These are phyloP conservation scores for Lactarius vividus DNA, from an alignment of 768 basidiomycete species.

Conservation along the genomic window DNA sequence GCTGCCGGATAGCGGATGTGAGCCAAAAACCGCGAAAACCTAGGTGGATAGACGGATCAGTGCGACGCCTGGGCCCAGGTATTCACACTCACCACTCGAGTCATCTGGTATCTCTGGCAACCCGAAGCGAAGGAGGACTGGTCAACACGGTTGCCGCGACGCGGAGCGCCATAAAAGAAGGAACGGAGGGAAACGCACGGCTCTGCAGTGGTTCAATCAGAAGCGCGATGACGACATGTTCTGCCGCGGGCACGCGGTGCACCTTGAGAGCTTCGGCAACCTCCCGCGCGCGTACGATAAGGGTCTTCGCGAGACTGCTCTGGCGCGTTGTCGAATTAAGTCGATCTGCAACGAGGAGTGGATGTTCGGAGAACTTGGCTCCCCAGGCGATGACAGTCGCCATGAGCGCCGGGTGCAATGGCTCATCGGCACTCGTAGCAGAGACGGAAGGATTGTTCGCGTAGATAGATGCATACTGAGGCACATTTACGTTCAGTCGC, in stretches of 20 bases:
- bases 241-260: conserved; percentile 71
- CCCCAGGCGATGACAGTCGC: conserved; percentile 91
- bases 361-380: conserved; percentile 90
- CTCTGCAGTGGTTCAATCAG: conserved; percentile 83
- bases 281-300: conserved; percentile 80
- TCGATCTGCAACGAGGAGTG: conserved; percentile 76
- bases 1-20: conserved; percentile 69
- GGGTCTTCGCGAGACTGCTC: conserved; percentile 71
- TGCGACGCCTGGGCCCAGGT: conserved; percentile 4
- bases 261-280: conserved; percentile 86
- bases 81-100: conserved; percentile 53
- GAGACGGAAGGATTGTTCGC: conserved; percentile 7
- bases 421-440: conserved; percentile 36
- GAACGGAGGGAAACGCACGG: conserved; percentile 54
- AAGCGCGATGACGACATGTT: conserved; percentile 80
- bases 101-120: conserved; percentile 67
- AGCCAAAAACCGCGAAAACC: conserved; percentile 88
- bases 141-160: conserved; percentile 8
- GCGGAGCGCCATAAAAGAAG: conserved; percentile 8
- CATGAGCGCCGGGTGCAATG: conserved; percentile 69
- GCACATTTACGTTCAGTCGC: conserved; percentile 43
- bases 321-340: conserved; percentile 59
- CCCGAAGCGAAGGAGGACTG: not conserved
- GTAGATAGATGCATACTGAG: conserved; percentile 31
- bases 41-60: conserved; percentile 35